Evolutionary conservation across 2,329 filamentous ascomycete species (phyloP), one percentile per base, ranked within the genome.

Genomic region (Endothia cerciana): DNA sequence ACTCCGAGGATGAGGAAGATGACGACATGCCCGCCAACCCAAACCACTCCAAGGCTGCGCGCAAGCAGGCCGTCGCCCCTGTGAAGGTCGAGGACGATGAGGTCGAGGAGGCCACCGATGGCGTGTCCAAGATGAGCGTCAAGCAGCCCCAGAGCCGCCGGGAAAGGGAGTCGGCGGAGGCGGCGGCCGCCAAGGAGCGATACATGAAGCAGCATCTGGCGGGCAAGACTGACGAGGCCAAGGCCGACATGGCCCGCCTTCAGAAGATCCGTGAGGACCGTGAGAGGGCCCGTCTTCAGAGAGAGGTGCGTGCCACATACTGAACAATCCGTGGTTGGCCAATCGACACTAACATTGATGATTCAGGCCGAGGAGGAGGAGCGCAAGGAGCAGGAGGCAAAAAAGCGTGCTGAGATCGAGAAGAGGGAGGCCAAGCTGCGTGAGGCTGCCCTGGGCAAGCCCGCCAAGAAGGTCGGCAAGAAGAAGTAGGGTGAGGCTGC

Each of bases 191-290:
- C 38, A 94, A 93, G 77, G 94, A 97, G 82, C 86, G 89, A 71
- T 97, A 97, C 75, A 87, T 93, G 83, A 97, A 96, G 80, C 78
- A 97, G 73, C 94, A 97, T 74, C 92, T 93, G 65, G 91, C 93
- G 75, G 94, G 94, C 74, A 98, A 98, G 88, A 98, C 95, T 55
- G 95, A 99, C 68, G 92, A 97, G 83, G 94, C 94, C 58, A 91
- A 92, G 77, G 90, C 92, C 5, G 95, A 99, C 79, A 75, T 98
- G 71, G 94, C 93, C 66, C 87, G 95, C 64, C 80, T 99, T 74
- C 88, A 83, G 77, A 76, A 94, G 67, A 93, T 99, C 71, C 88
- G 89, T 58, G 92, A 97, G 84, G 91, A 93, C 81, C 87, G 95
- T 5, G 57, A 59, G 57, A 59, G 57, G 69, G 94, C 92, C 73